Evolutionary conservation across 805 yeast species (phyloP), one percentile per base, ranked within the genome.

Genomic region (Metschnikowia noctiluminum): DNA sequence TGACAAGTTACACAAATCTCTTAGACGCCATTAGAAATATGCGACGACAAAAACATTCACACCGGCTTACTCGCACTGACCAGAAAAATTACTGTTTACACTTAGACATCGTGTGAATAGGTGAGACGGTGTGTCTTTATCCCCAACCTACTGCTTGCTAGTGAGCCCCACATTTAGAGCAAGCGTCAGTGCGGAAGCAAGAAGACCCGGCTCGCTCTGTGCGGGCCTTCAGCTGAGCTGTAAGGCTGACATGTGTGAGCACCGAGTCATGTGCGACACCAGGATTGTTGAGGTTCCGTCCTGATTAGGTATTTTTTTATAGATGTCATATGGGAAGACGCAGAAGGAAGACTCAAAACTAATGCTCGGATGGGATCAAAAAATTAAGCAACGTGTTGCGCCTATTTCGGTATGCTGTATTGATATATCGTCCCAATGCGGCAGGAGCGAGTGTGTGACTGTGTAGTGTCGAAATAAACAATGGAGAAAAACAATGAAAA

Each of bases 371-470:
- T 7, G 12, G 15, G 21, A 14, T 35, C 26, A 9, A 14, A 2
- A 35, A 35, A 35, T 35, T 35, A 10, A 15, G 26, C 37, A n/a
- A 15, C 14, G 21, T 12, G 28, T 36, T 21, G 39, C 35, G 46
- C 46, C 36, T 26, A 28, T 8, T 28, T 32, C 13, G 46, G 21
- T 6, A 31, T 27, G 32, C 30, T 28, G 11, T 43, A 30, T 43
- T 43, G 35, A 28, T 31, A n/a, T 39, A 39, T 39, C 30, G n/a
- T 15, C 48, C 48, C 31, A 45, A 45, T 39, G 36, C 40, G 48
- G 48, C 30, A 28, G 46, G 43, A 26, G 28, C 10, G 40, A 11
- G n/a, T 13, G 13, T 21, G 21, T 21, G 21, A 21, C 21, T 21
- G 21, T 4, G 32, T 12, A 26, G 48, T 31, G 27, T 12, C 46